Evolutionary conservation across 306 rosid species (phyloP).

Genomic region (Herpetospermum pedunculosum): DNA sequence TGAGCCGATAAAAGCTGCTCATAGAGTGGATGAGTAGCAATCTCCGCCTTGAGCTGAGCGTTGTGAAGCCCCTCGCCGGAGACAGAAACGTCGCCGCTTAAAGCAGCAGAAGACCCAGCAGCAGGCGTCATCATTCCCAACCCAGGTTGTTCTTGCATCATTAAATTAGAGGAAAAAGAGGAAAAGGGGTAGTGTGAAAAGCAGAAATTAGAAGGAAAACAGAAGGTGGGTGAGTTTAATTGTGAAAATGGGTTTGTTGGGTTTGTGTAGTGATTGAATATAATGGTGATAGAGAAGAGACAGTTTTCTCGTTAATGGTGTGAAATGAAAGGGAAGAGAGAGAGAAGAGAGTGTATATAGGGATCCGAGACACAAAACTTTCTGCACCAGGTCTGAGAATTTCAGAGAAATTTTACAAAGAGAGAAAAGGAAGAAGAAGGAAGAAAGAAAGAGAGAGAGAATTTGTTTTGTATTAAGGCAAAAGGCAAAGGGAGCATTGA

Average conservation of each 20-base stretch:
- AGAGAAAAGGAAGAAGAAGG: background rate
- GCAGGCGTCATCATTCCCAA: slow-evolving; percentile 59
- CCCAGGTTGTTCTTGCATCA: slow-evolving; percentile 70
- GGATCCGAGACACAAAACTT: slow-evolving; percentile 11
- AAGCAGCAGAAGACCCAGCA: background rate
- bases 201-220: background rate
- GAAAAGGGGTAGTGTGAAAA: background rate
- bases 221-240: background rate
- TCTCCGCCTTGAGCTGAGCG: slow-evolving; percentile 70
- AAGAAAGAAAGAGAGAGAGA: background rate
- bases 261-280: background rate
- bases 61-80: slow-evolving; percentile 23
- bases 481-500: background rate
- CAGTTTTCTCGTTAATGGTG: slow-evolving; percentile 9
- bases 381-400: slow-evolving; percentile 10
- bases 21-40: slow-evolving; percentile 68
- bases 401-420: background rate
- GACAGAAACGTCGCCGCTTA: slow-evolving; percentile 8
- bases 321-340: background rate
- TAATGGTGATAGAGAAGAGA: slow-evolving; percentile 4
- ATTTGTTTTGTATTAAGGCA: background rate
- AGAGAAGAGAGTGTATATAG: background rate
- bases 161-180: background rate
- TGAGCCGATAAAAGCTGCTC: slow-evolving; percentile 85
- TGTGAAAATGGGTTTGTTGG: background rate